phyloP scores from a whole-genome alignment of 352 stramenopile genomes.

The Globisporangium recalcitrans region DNA sequence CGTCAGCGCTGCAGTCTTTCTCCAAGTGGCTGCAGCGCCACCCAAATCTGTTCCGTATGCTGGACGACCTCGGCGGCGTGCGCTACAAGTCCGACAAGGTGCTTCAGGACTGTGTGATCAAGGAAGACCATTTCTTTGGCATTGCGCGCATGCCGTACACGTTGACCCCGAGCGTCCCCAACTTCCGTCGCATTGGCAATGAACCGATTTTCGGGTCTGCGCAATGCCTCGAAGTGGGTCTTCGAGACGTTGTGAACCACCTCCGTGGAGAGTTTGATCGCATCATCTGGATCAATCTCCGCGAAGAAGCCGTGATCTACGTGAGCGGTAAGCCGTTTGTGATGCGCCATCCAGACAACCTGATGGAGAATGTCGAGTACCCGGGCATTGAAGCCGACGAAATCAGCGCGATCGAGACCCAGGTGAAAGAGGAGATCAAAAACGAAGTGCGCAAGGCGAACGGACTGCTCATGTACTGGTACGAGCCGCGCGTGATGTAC shows the following conservation, averaged over 20 bases:
- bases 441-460: slow-evolving; percentile 64
- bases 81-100: slow-evolving; percentile 83
- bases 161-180: slow-evolving; percentile 69
- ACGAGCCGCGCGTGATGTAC: slow-evolving; percentile 66
- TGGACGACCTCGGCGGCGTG: slow-evolving; percentile 73
- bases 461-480: slow-evolving; percentile 82
- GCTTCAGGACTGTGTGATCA: slow-evolving; percentile 76
- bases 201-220: slow-evolving; percentile 85
- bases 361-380: slow-evolving; percentile 87
- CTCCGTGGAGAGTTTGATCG: slow-evolving; percentile 52
- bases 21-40: slow-evolving; percentile 81
- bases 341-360: slow-evolving; percentile 69
- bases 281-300: slow-evolving; percentile 88
- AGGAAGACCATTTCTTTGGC: slow-evolving; percentile 89
- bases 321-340: slow-evolving; percentile 82
- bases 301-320: slow-evolving; percentile 90
- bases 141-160: slow-evolving; percentile 58
- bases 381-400: slow-evolving; percentile 87
- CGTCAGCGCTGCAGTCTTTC: slow-evolving; percentile 38
- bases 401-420: slow-evolving; percentile 76
- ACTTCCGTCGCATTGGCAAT: slow-evolving; percentile 76
- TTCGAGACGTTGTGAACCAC: slow-evolving; percentile 59
- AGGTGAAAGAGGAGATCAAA: slow-evolving; percentile 85
- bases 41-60: slow-evolving; percentile 62
- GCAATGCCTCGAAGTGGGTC: slow-evolving; percentile 70